Base-by-base conservation (phyloP, 1,284 basidiomycete genomes). In the Clitocybe nebularis region DNA sequence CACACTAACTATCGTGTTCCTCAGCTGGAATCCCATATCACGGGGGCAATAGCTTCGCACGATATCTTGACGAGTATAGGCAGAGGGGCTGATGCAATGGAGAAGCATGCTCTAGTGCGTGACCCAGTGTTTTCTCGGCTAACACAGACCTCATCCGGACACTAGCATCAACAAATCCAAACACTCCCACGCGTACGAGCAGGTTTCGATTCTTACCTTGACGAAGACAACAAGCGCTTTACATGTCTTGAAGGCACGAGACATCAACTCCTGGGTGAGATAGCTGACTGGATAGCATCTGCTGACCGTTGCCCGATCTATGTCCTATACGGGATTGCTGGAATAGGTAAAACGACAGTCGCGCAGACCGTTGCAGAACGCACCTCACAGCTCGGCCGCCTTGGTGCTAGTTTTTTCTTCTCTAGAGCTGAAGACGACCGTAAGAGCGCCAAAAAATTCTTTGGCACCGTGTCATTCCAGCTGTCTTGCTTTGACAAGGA, bases 381-480 rank as follows among this genome's bases (percentile, higher is more conserved):
- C 5, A 32, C 41, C 8, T 30, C 30, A 2, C 5, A 17, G 4
- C 5, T 3, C 4, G 16, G 13, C 4, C 7, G 21, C 2, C 32
- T 42, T 14, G 41, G 41, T 3, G 41, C 41, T 10, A 23, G 20
- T 7, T 42, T 36, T 23, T 36, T 42, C 17, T 42, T 42, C 33
- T 16, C 41, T 3, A 36, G 13, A 9, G 11, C 32, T 24, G 33
- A 43, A 9, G 41, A 24, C 1, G 19, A 43, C 1, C 19, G 32
- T 3, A 36, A 16, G 14, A 43, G 17, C 9, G 23, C 32, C 9
- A 6, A 28, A 19, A 3, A 36, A 3, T 43, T 43, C 34, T 36
- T 36, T 13, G 13, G 32, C 5, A 43, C 41, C 14, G 25, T 43
- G 3, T 30, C 41, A 7, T 39, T 28, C 26, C 37, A 21, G 28